phyloP scores from a whole-genome alignment of 306 rosid species.

The Gastrolobium villosum region DNA sequence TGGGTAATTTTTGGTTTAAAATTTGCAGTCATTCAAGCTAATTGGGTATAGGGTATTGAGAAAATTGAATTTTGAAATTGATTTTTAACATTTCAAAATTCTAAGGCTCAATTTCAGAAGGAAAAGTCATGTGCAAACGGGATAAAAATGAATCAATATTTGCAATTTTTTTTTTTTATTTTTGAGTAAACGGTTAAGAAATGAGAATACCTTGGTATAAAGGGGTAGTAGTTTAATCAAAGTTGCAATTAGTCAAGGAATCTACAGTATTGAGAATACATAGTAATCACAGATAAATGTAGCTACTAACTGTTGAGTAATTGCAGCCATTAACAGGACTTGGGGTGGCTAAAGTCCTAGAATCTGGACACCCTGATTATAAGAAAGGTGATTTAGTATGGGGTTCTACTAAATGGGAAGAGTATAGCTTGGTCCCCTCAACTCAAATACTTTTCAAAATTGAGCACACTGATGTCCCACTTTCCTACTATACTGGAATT shows the following conservation, averaged over 20 bases:
- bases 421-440: conserved; percentile 34
- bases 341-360: conserved; percentile 4
- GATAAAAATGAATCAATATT: neutral
- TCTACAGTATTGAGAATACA: neutral
- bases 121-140: neutral
- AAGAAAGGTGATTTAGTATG: conserved; percentile 55
- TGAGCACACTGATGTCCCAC: too few species aligned
- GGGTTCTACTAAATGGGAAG: conserved; percentile 51
- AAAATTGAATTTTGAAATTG: conserved; percentile 18
- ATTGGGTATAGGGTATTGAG: neutral
- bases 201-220: neutral
- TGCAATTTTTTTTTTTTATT: neutral
- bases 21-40: neutral
- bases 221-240: conserved; percentile 4
- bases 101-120: neutral
- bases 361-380: conserved; percentile 47
- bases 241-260: neutral
- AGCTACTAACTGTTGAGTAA: conserved; percentile 13
- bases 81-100: neutral
- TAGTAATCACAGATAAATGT: neutral
- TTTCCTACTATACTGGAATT: too few species aligned
- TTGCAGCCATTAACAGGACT: conserved; percentile 45
- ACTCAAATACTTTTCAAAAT: too few species aligned
- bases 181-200: neutral
- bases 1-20: neutral